Base-by-base conservation (phyloP, 2,329 filamentous ascomycete genomes). In the Dothidotthia symphoricarpi region DNA sequence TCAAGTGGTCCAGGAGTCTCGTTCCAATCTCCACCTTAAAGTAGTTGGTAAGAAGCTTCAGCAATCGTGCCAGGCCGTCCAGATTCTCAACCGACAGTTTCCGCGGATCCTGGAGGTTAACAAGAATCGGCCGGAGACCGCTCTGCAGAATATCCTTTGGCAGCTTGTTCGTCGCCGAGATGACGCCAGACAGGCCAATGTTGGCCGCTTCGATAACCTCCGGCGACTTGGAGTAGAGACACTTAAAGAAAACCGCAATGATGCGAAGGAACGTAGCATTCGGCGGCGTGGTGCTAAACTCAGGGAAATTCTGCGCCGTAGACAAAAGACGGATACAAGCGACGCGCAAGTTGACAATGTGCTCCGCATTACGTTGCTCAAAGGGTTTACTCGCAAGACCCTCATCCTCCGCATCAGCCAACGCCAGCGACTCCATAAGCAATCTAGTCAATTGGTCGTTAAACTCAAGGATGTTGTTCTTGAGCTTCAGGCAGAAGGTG, bases 1-100 rank as follows among this genome's bases (percentile, higher is more conserved):
- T 91, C 68, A 96, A 85, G 57, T 98, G 93, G 49, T 97, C 91
- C 8, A 99, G 75, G n/a, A 99, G 71, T 16, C 93, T 81, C 15
- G 88, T 81, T 6, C 93, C 94, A 36, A 99, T 98, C 63, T 98
- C 93, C 1, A 97, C 90, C 69, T 98, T 99, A 70, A 99, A 99
- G 66, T 98, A 98, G 43, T 93, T 97, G 0, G 91, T 98, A 13
- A 99, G 74, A 2, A 99, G 75, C 48, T 93, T 91, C 43, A 99
- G 70, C 2, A 99, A 75, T 26, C 91, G 82, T 13, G 90, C 90
- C 22, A 99, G 73, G 16, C 95, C 95, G 62, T 97, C 90, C 4
- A 99, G 74, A 2, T 90, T 90, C 55, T 90, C 86, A 0, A 91
- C 86, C 14, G 83, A 95, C 14, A 99, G 74, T 40, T 91, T 84